Evolutionary conservation across 2,329 filamentous ascomycete genomes (phyloP), one percentile per base, ranked within the genome.

Genomic region (Tolypocladium ovalisporum): DNA sequence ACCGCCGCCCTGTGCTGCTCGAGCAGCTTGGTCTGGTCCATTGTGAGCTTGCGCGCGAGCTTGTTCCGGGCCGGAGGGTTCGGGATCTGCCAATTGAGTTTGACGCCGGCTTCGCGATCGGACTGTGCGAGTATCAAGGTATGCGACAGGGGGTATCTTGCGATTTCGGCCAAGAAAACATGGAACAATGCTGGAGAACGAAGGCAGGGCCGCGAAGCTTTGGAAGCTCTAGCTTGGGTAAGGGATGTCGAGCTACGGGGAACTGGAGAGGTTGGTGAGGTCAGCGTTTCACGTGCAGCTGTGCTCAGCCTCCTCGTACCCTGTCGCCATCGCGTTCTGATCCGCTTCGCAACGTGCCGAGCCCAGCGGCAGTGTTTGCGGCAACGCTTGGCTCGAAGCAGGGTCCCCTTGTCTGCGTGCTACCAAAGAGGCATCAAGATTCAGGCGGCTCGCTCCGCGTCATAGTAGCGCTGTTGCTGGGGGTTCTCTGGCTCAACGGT

Each of bases 1-100:
- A 67, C 65, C 34, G 65, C 64, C 32, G 57, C 59, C 19, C 63
- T 59, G 62, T 67, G 65, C 62, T 66, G 63, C 62, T 67, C 64
- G 57, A 66, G 58, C 54, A 66, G 61, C 62, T 61, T 62, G 52
- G 56, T 34, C 35, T 42, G 53, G 35, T 59, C 47, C 47, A 52
- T 52, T 5, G 47, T 22, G 47, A 19, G 27, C 47, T 13, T 22
- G 9, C 27, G 1, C 5, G 27, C 29, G 29, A 5, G 42, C 24
- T 32, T 24, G 9, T 7, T n/a, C 5, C n/a, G 27, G 27, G 27
- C 17, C 47, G 8, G 47, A n/a, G 47, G 27, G 10, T 8, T 13
- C 47, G 19, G 47, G 10, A 22, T 32, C 27, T 27, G 47, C 47
- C 47, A 51, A 51, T 51, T n/a, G 47, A 15, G 47, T 13, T 19